Percentiles rank a stretch among this genome's conserved stretches.
These are phyloP conservation scores for Wallacemonas sp. DNA, from an alignment of 208 protist genomes.

Conservation along the genomic window DNA sequence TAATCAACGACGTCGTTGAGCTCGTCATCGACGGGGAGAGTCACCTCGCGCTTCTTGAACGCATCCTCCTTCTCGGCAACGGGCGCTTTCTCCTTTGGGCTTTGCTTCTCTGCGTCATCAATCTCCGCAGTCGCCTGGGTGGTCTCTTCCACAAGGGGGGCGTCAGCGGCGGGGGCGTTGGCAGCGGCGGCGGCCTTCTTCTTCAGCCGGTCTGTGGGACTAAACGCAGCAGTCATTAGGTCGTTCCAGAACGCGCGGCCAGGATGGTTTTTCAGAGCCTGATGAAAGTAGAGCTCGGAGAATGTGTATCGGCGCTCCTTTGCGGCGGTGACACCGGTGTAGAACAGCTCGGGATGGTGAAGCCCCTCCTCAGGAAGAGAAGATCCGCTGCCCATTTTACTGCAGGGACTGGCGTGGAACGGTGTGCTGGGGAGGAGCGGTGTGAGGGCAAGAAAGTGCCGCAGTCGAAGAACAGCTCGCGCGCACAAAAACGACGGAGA, in stretches of 20 bases:
- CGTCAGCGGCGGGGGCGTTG: not conserved
- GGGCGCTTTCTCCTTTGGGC: not conserved
- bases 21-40: conserved; percentile 7
- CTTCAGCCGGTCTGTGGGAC: conserved; percentile 4
- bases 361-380: conserved; percentile 9
- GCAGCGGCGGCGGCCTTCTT: conserved; percentile 9
- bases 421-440: not conserved
- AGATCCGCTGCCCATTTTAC: conserved; percentile 1
- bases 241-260: conserved; percentile 31
- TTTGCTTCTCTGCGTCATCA: not conserved
- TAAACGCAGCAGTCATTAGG: conserved; percentile 5
- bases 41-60: conserved; percentile 9
- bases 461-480: no score
- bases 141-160: not conserved
- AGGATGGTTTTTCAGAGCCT: conserved; percentile 38
- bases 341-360: conserved; percentile 26
- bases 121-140: not conserved
- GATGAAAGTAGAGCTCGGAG: conserved; percentile 44
- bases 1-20: conserved; percentile 16
- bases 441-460: no score
- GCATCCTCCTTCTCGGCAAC: not conserved
- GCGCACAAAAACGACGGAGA: no score
- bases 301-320: conserved; percentile 42
- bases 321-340: conserved; percentile 24
- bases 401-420: not conserved